Evolutionary conservation across 1,139 yeast species (phyloP).

Genomic region (Hanseniaspora gamundiae): DNA sequence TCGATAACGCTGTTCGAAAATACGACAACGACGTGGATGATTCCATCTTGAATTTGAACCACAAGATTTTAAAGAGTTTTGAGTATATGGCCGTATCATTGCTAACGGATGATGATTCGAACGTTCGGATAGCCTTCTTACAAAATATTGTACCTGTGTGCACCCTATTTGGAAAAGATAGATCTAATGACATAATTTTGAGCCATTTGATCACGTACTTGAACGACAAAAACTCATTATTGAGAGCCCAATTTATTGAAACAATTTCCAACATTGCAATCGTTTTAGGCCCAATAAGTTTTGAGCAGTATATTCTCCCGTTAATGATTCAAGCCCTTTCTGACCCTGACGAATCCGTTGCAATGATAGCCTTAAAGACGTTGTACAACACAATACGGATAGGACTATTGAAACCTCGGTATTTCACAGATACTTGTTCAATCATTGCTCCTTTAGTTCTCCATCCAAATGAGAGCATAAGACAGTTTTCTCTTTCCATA

Average conservation of each 20-base stretch:
- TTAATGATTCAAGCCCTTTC: slow-evolving; percentile 63
- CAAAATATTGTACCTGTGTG: slow-evolving; percentile 64
- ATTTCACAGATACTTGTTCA: slow-evolving; percentile 39
- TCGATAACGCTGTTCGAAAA: slow-evolving; percentile 12
- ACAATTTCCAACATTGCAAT: slow-evolving; percentile 72
- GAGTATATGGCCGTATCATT: slow-evolving; percentile 54
- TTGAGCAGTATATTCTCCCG: slow-evolving; percentile 84
- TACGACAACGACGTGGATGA: slow-evolving; percentile 16
- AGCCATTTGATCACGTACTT: slow-evolving; percentile 87
- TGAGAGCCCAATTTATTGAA: slow-evolving; percentile 60
- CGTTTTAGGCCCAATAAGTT: slow-evolving; percentile 65
- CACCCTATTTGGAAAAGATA: slow-evolving; percentile 73
- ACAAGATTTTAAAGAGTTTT: slow-evolving; percentile 30
- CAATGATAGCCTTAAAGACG: slow-evolving; percentile 59
- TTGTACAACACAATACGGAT: slow-evolving; percentile 45
- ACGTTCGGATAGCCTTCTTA: slow-evolving; percentile 61
- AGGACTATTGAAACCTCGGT: slow-evolving; percentile 38
- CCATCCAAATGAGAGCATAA: slow-evolving; percentile 83
- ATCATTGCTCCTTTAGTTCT: slow-evolving; percentile 42
- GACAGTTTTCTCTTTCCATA: slow-evolving; percentile 55
- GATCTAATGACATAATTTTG: slow-evolving; percentile 73
- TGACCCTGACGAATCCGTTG: slow-evolving; percentile 77
- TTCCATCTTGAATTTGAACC: slow-evolving; percentile 12
- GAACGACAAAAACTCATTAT: slow-evolving; percentile 61
- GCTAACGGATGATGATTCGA: slow-evolving; percentile 54